Base-by-base conservation (phyloP, 371 early-diverging fungal genomes). In the Blakeslea trispora region DNA sequence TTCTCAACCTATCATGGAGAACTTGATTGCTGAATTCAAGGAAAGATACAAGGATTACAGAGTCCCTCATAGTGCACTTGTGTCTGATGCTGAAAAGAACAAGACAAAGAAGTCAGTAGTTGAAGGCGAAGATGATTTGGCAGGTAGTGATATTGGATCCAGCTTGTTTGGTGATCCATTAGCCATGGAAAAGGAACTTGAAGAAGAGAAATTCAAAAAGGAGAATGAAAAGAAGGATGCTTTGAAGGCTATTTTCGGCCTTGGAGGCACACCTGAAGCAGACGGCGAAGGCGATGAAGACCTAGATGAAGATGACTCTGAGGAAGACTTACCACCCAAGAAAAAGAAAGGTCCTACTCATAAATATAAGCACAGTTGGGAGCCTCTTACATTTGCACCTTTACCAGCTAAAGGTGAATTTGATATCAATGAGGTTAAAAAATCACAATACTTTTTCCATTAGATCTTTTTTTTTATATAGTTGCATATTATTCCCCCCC, bases 401-500 rank as follows among this genome's bases (percentile, higher is more conserved):
- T 63, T 96, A 50, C 98, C 98, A 8, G 63, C 67, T 11, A 80
- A 85, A 43, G 98, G 98, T 50, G 83, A 88, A 22, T 93, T 97
- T 75, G 88, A 95, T 64, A 81, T 97, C 49, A 67, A 78, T 37
- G 66, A 82, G 59, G 96, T 97, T 5, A 80, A 77, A 53, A 79
- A 91, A 40, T 91, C 92, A 48, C 81, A 76, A 22, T 98, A 97
- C 77, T 98, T 98, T 59, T 98, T 98, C 85, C 87, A 89, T 51
- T 58, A 50, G 58, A 49, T 17, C 22, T 53, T 28, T 28, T 28
- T 28, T 43, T 43, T 43, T 43, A 41, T 43, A 3, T 9, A 10
- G 3, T 37, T 37, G 11, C 37, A 42, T 42, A 45, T 45, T 28
- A 45, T 45, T 24, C 45, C 45, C 45, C 45, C 45, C 45, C 45